Evolutionary conservation across 495 filamentous ascomycete species (phyloP).

Genomic region (Immersiella caudata): DNA sequence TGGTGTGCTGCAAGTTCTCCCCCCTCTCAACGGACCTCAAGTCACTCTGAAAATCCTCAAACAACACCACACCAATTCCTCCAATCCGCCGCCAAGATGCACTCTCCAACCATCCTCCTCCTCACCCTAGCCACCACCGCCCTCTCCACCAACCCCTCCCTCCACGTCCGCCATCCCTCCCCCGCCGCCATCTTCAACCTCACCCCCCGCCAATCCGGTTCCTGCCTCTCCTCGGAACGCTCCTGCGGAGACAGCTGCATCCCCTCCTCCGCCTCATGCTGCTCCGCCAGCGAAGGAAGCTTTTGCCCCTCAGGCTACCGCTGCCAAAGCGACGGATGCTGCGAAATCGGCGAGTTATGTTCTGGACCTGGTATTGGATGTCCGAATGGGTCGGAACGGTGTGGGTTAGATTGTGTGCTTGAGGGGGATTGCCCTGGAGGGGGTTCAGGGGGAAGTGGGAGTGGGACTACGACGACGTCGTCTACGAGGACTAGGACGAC

Average conservation of each 20-base stretch:
- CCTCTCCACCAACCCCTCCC: background rate
- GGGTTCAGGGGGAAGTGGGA: background rate
- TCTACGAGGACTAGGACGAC: background rate
- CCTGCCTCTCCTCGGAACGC: background rate
- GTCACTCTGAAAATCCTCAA: too few relatives aligned
- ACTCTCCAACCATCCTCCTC: background rate
- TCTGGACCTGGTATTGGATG: background rate
- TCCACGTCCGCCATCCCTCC: background rate
- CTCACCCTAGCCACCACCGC: background rate
- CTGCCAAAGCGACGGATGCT: background rate
- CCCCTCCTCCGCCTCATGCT: background rate
- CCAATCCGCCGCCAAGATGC: background rate
- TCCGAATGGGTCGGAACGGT: background rate
- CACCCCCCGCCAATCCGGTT: background rate
- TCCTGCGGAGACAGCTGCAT: background rate
- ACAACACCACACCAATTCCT: background rate
- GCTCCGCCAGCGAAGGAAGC: background rate
- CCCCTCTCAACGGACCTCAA: too few relatives aligned
- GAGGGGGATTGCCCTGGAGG: background rate
- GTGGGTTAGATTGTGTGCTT: background rate
- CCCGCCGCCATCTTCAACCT: background rate
- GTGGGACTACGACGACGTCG: background rate
- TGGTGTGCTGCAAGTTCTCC: too few relatives aligned
- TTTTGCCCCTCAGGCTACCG: slow-evolving; percentile 1
- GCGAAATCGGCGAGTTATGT: background rate